Evolutionary conservation across 2,329 filamentous ascomycete genomes (phyloP), one percentile per base, ranked within the genome.

Genomic region (Colletotrichum chrysophilum): DNA sequence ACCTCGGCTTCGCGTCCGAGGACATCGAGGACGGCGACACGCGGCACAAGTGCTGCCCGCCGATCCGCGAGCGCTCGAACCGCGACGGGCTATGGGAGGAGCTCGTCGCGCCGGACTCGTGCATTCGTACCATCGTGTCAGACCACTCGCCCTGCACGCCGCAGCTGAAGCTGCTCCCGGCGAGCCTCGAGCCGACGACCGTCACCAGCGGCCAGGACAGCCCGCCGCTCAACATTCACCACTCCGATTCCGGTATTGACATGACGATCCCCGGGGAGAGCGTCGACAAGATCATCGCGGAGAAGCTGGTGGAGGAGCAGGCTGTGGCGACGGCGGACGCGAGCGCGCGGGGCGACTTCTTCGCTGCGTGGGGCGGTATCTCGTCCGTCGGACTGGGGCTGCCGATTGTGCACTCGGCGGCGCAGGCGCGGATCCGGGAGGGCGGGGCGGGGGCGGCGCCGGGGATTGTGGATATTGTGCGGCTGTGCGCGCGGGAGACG

Each of bases 141-240:
- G 97, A 98, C 82, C 97, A 99, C 88, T 98, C 95, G 7, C 97
- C 97, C 7, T 98, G 97, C 88, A 98, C 97, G 5, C 96, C 97
- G 0, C 93, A 98, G 82, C 90, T 99, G 70, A 99, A 99, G 85
- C 91, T 98, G 21, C 91, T 98, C 0, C 96, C 96, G 0, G 84
- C 89, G 1, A 90, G 93, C 78, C 88, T 97, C n/a, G 61, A 64
- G 10, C 24, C 55, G 13, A 16, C 55, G 12, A 24, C 61, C 21
- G 13, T 21, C 34, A 10, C 34, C 0, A 64, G n/a, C 0, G 30
- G 58, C 28, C 28, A 26, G 34, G 21, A 43, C 7, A 64, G 34
- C 34, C 61, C 61, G 12, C 21, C 32, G 38, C 78, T 86, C 4
- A 76, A 80, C 48, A 87, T 90, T 75, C 84, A 81, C 66, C 89